Evolutionary conservation across 1,284 basidiomycete species (phyloP).

Genomic region (Leccinum ambiguum): DNA sequence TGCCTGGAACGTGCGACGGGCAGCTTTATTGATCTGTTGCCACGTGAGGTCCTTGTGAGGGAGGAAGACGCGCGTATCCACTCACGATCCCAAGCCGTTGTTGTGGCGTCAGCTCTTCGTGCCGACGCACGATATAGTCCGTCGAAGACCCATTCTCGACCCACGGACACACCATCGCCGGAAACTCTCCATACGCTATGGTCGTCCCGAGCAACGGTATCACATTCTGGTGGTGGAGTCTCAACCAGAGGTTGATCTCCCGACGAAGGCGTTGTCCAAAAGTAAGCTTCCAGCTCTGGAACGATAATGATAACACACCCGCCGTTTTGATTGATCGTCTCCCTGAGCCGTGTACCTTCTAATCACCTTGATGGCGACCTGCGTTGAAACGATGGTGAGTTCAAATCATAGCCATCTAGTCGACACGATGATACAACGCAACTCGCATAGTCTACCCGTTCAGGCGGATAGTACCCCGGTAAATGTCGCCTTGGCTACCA

Average conservation of each 20-base stretch:
- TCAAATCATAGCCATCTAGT: background rate
- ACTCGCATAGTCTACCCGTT: slow-evolving; percentile 20
- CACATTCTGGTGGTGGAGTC: slow-evolving; percentile 25
- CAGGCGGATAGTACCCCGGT: slow-evolving; percentile 20
- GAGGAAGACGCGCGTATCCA: too few relatives aligned
- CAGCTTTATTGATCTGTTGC: too few relatives aligned
- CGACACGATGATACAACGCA: slow-evolving; percentile 11
- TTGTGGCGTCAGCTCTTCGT: too few relatives aligned
- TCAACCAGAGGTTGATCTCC: slow-evolving; percentile 27
- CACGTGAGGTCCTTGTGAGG: too few relatives aligned
- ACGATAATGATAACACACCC: background rate
- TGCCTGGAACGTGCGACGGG: too few relatives aligned
- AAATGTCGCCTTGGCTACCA: slow-evolving; percentile 24
- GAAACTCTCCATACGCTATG: slow-evolving; percentile 23
- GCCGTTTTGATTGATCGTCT: slow-evolving; percentile 18
- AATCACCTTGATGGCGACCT: slow-evolving; percentile 29
- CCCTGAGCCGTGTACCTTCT: slow-evolving; percentile 21
- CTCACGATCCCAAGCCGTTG: too few relatives aligned
- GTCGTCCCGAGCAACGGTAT: slow-evolving; percentile 29
- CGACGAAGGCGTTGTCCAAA: slow-evolving; percentile 26
- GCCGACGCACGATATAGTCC: slow-evolving; percentile 13
- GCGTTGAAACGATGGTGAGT: slow-evolving; percentile 3
- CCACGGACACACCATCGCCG: slow-evolving; percentile 31
- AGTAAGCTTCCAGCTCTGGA: background rate
- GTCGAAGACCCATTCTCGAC: slow-evolving; percentile 25